Conservation (phyloP, 1,139 yeast genomes). For the Yarrowia galli region DNA sequence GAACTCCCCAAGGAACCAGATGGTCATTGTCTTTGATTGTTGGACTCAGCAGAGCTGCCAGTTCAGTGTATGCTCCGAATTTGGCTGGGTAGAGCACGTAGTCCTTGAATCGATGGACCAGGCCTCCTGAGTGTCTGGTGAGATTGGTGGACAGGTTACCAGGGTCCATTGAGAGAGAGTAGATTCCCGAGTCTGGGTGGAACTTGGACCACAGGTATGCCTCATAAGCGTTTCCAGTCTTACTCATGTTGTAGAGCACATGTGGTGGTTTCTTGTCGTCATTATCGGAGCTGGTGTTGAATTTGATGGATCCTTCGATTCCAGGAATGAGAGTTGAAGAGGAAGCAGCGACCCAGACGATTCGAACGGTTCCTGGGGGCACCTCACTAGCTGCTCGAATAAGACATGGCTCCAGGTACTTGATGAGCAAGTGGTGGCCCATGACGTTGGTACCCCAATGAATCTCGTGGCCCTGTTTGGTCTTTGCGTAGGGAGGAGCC, state of each 20-base stretch:
- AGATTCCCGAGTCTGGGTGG: conserved; percentile 10
- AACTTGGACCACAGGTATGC: conserved; percentile 24
- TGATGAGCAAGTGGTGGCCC: conserved; percentile 20
- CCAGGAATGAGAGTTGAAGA: conserved; percentile 10
- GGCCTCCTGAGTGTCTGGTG: conserved; percentile 2
- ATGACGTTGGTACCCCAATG: conserved; percentile 27
- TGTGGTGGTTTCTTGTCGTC: conserved; percentile 14
- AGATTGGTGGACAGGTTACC: conserved; percentile 21
- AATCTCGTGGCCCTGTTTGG: conserved; percentile 28
- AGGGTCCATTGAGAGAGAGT: conserved; percentile 14
- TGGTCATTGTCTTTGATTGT: conserved; percentile 4
- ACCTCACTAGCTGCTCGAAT: background rate
- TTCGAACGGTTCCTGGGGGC: background rate
- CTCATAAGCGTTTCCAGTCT: conserved; percentile 21
- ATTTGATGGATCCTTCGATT: background rate
- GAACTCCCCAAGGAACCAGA: conserved; percentile 12
- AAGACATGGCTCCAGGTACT: conserved; percentile 10
- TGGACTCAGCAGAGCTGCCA: conserved; percentile 7
- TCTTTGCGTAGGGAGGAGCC: conserved; percentile 28
- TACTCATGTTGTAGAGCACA: conserved; percentile 12
- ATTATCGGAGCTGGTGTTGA: background rate
- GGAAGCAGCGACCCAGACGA: conserved; percentile 23
- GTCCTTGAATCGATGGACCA: conserved; percentile 12
- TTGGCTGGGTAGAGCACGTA: conserved; percentile 22
- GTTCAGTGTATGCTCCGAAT: conserved; percentile 21